These are phyloP conservation scores for Carex pumila DNA, from an alignment of 176 grass and related monocot genomes.

Conservation along the genomic window DNA sequence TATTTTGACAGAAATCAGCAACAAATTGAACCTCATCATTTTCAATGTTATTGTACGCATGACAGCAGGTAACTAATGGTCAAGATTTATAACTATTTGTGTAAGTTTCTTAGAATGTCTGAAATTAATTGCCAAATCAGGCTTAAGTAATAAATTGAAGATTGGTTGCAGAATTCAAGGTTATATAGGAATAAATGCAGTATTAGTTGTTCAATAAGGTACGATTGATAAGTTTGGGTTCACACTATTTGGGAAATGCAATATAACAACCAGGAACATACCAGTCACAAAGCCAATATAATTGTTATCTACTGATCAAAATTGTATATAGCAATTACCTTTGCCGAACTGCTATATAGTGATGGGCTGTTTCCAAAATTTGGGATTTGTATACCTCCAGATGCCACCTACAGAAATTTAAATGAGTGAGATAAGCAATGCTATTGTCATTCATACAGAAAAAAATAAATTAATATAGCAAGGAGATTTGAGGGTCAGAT, in stretches of 20 bases:
- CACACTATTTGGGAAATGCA: not conserved
- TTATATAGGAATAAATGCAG: not conserved
- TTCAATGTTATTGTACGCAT: not conserved
- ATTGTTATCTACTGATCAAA: not conserved
- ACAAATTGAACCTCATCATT: not conserved
- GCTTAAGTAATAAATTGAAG: not conserved
- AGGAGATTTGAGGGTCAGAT: not conserved
- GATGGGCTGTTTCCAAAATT: not conserved
- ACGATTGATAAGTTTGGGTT: not conserved
- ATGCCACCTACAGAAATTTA: not conserved
- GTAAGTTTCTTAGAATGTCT: not conserved
- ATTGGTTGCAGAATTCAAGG: not conserved
- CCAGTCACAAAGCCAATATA: not conserved
- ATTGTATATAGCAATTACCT: conserved; percentile 2
- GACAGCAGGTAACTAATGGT: not conserved
- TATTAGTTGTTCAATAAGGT: not conserved
- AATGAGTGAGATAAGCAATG: not conserved
- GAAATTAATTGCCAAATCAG: not conserved
- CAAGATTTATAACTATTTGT: not conserved
- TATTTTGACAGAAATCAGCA: not conserved
- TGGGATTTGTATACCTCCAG: not conserved
- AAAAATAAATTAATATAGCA: not conserved
- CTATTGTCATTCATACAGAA: not conserved
- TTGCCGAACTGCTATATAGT: not conserved
- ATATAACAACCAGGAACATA: not conserved